Percentiles rank a stretch among this genome's conserved stretches.
Conservation (phyloP, 2,329 filamentous ascomycete species). For the Zalaria sp. region DNA sequence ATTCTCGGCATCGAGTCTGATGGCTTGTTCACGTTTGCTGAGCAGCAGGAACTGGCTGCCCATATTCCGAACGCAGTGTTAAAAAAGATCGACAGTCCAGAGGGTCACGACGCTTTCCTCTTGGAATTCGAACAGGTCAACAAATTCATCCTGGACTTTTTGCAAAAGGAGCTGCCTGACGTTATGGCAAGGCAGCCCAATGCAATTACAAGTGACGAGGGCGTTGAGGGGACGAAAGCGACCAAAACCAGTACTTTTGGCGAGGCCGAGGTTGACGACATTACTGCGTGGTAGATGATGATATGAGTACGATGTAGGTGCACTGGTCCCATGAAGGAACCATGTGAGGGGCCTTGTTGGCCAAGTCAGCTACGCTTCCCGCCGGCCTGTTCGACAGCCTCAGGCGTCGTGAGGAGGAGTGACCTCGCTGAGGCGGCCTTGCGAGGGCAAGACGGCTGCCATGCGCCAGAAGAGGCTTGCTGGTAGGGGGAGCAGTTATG, state of each 20-base stretch:
- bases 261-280: constrained; percentile 90
- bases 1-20: constrained; percentile 93
- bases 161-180: constrained; percentile 69
- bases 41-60: constrained; percentile 82
- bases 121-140: constrained; percentile 98
- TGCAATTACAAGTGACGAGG: constrained; percentile 16
- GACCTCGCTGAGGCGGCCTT: too few relatives aligned
- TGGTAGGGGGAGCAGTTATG: too few relatives aligned
- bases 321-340: too few relatives aligned
- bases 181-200: constrained; percentile 54
- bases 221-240: constrained; percentile 39
- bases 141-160: constrained; percentile 66
- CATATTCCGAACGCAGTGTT: constrained; percentile 65
- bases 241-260: constrained; percentile 88
- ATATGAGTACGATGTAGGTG: too few relatives aligned
- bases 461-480: too few relatives aligned
- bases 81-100: constrained; percentile 80
- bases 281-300: constrained; percentile 66
- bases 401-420: too few relatives aligned
- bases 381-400: too few relatives aligned
- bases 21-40: constrained; percentile 90
- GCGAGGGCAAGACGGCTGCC: too few relatives aligned
- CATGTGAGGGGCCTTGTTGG: too few relatives aligned
- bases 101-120: constrained; percentile 93
- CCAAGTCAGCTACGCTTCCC: too few relatives aligned